Conservation (phyloP, 257 asterid genomes). For the Handroanthus guayacan region DNA sequence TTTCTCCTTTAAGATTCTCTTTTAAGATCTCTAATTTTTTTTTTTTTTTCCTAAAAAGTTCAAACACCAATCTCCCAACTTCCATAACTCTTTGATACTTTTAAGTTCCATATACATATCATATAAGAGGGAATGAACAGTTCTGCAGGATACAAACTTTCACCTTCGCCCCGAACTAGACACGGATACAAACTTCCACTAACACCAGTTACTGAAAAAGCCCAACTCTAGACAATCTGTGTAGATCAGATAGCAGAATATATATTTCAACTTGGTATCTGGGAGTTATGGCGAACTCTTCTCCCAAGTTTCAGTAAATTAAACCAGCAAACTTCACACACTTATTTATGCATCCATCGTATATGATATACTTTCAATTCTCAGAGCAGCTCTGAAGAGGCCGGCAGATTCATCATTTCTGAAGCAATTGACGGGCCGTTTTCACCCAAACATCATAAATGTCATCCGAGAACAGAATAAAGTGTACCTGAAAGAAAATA, state of each 20-base stretch:
- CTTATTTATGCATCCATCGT: background rate
- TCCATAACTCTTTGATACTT: too few species aligned
- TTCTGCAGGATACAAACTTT: background rate
- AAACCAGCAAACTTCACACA: background rate
- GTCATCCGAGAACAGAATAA: constrained; percentile 82
- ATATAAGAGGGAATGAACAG: background rate
- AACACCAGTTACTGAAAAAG: too few species aligned
- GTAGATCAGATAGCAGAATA: background rate
- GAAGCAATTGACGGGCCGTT: constrained; percentile 67
- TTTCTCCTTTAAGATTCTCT: too few species aligned
- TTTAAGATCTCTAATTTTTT: too few species aligned
- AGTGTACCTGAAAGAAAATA: constrained; percentile 74
- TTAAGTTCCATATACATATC: too few species aligned
- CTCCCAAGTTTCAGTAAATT: background rate
- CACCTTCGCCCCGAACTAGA: background rate
- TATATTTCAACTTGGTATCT: background rate
- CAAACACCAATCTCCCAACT: too few species aligned
- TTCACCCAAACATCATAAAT: constrained; percentile 77
- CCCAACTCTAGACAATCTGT: background rate
- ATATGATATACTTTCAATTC: background rate
- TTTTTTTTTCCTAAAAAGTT: too few species aligned
- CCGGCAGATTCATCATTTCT: constrained; percentile 40
- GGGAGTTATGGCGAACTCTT: background rate
- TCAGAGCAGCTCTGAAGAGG: background rate
- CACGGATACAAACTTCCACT: too few species aligned